These are phyloP conservation scores for Metschnikowia arizonensis DNA, from an alignment of 805 yeast genomes.

Conservation along the genomic window DNA sequence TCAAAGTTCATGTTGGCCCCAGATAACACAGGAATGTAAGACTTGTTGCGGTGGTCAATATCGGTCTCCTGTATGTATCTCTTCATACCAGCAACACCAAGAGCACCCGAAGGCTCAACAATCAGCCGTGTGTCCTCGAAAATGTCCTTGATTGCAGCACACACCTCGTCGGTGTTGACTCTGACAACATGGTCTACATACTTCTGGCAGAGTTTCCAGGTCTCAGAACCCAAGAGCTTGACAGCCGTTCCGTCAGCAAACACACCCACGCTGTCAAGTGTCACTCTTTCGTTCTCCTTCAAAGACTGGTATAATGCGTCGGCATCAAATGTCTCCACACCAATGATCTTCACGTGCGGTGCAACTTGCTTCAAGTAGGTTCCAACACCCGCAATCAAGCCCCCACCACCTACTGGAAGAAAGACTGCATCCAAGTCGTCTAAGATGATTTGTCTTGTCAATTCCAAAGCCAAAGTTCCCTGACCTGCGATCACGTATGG, in stretches of 20 bases:
- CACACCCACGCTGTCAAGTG: slow-evolving; percentile 75
- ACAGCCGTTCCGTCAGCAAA: slow-evolving; percentile 99
- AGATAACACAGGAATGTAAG: slow-evolving; percentile 80
- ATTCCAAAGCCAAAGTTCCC: slow-evolving; percentile 94
- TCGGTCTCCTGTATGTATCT: slow-evolving; percentile 68
- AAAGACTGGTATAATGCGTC: slow-evolving; percentile 82
- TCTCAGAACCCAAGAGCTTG: slow-evolving; percentile 81
- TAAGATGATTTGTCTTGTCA: slow-evolving; percentile 78
- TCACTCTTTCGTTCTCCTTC: slow-evolving; percentile 48
- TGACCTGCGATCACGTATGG: slow-evolving; percentile 99
- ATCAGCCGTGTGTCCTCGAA: slow-evolving; percentile 93
- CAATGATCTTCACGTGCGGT: slow-evolving; percentile 94
- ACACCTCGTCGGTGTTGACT: slow-evolving; percentile 88
- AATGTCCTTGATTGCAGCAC: slow-evolving; percentile 94
- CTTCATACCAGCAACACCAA: slow-evolving; percentile 92
- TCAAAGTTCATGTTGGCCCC: slow-evolving; percentile 99
- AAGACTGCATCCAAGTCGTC: slow-evolving; percentile 81
- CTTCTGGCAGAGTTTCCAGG: slow-evolving; percentile 73
- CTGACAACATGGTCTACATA: slow-evolving; percentile 84
- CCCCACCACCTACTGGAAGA: slow-evolving; percentile 97
- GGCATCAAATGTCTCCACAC: slow-evolving; percentile 95
- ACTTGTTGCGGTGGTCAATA: slow-evolving; percentile 61
- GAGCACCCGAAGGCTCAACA: slow-evolving; percentile 96
- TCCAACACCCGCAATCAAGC: slow-evolving; percentile 86
- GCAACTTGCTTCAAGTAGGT: slow-evolving; percentile 90